These are phyloP conservation scores for Hymenoscyphus scutula DNA, from an alignment of 2,329 filamentous ascomycete genomes.

Conservation along the genomic window DNA sequence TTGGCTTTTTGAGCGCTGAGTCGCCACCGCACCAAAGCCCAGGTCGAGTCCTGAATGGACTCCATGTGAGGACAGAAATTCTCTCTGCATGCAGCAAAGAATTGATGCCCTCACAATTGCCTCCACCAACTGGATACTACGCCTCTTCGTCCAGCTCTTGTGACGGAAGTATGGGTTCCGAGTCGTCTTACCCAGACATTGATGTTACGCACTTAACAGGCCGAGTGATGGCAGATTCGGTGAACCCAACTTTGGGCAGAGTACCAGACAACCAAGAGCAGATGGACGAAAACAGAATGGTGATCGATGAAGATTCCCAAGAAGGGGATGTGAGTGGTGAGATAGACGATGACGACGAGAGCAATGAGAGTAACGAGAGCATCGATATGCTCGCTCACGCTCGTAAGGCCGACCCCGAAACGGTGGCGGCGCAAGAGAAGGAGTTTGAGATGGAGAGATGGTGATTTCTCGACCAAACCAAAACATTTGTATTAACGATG, in stretches of 20 bases:
- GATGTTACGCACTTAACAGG: slow-evolving; percentile 1
- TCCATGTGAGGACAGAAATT: slow-evolving; percentile 24
- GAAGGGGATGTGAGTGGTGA: slow-evolving; percentile 16
- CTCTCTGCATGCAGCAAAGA: slow-evolving; percentile 15
- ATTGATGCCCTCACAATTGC: slow-evolving; percentile 26
- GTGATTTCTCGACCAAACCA: neutral
- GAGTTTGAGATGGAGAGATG: slow-evolving; percentile 23
- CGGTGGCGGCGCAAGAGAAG: slow-evolving; percentile 18
- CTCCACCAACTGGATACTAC: slow-evolving; percentile 24
- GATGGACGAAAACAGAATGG: neutral
- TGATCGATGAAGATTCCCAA: neutral
- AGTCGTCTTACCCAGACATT: slow-evolving; percentile 11
- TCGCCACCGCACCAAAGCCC: slow-evolving; percentile 4
- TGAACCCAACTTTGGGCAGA: neutral
- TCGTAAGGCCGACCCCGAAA: slow-evolving; percentile 21
- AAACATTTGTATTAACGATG: neutral
- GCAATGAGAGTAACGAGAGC: slow-evolving; percentile 17
- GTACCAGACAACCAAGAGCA: neutral
- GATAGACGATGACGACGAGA: slow-evolving; percentile 22
- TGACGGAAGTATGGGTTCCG: slow-evolving; percentile 12
- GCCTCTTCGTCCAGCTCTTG: slow-evolving; percentile 14
- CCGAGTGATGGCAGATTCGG: neutral
- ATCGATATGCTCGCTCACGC: slow-evolving; percentile 28
- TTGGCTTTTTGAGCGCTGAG: slow-evolving; percentile 12
- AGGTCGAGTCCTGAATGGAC: neutral